Evolutionary conservation across 257 asterid genomes (phyloP).

Genomic region (Lantana camara): DNA sequence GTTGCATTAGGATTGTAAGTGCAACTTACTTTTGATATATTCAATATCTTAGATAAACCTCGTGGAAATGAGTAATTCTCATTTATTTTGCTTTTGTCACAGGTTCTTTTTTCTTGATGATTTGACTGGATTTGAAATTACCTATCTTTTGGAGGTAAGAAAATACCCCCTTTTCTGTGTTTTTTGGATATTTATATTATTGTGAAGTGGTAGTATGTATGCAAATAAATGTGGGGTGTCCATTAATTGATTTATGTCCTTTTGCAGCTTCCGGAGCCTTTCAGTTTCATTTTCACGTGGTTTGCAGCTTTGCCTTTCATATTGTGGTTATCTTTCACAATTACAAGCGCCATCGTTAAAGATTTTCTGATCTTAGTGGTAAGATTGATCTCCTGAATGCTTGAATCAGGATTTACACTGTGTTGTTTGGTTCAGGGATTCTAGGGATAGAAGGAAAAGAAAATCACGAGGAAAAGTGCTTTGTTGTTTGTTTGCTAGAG

Average conservation of each 20-base stretch:
- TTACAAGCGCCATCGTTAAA: slow-evolving; percentile 66
- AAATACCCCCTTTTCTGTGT: background rate
- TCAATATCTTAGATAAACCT: background rate
- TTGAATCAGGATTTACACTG: slow-evolving; percentile 8
- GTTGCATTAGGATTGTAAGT: slow-evolving; percentile 95
- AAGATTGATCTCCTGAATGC: slow-evolving; percentile 23
- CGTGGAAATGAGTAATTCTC: background rate
- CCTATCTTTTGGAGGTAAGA: slow-evolving; percentile 88
- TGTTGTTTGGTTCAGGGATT: too few relatives aligned
- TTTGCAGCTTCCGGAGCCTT: slow-evolving; percentile 98
- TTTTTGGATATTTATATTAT: slow-evolving; percentile 5
- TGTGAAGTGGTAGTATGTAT: background rate
- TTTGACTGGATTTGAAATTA: slow-evolving; percentile 90
- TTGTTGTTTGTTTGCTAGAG: too few relatives aligned
- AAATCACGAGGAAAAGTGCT: too few relatives aligned
- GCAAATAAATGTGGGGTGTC: background rate
- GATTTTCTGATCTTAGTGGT: slow-evolving; percentile 89
- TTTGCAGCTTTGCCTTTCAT: slow-evolving; percentile 90
- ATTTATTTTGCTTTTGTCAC: slow-evolving; percentile 1
- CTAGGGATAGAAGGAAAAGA: too few relatives aligned
- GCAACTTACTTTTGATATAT: slow-evolving; percentile 3
- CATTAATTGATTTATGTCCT: slow-evolving; percentile 3
- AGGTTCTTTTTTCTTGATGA: slow-evolving; percentile 98
- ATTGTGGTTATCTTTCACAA: slow-evolving; percentile 72
- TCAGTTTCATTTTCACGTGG: slow-evolving; percentile 97